These are phyloP conservation scores for Fusarium kyushuense DNA, from an alignment of 2,329 filamentous ascomycete genomes.

Conservation along the genomic window DNA sequence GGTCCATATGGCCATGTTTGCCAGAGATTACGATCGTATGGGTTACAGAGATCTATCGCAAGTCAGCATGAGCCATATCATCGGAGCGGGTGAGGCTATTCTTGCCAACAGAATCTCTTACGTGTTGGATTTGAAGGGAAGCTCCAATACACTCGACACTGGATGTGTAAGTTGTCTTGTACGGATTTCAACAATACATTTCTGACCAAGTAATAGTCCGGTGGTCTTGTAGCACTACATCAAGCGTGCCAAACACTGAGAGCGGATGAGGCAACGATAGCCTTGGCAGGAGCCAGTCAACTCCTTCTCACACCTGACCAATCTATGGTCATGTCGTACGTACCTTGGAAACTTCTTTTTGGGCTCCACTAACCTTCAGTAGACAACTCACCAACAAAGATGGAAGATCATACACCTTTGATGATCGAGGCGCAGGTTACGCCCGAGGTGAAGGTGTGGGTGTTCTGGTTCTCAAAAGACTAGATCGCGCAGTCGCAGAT, in stretches of 20 bases:
- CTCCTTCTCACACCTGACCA: conserved; percentile 2
- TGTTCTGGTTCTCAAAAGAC: conserved; percentile 34
- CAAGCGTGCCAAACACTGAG: conserved; percentile 9
- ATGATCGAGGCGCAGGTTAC: conserved; percentile 24
- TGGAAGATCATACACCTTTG: conserved; percentile 15
- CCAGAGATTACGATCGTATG: conserved; percentile 5
- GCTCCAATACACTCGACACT: conserved; percentile 1
- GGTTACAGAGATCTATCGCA: conserved; percentile 7
- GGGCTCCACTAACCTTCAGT: background rate
- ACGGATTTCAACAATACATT: background rate
- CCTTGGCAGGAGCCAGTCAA: conserved; percentile 1
- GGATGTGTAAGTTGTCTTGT: background rate
- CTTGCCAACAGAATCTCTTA: conserved; percentile 14
- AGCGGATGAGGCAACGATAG: conserved; percentile 1
- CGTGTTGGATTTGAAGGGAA: conserved; percentile 7
- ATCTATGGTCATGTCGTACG: conserved; percentile 5
- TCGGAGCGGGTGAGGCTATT: conserved; percentile 1
- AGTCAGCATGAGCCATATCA: conserved; percentile 8
- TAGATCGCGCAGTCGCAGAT: conserved; percentile 31
- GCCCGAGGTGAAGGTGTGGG: conserved; percentile 30
- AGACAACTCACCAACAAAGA: conserved; percentile 20
- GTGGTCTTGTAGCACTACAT: conserved; percentile 2
- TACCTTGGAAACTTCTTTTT: background rate
- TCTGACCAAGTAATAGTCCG: background rate
- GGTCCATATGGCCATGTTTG: conserved; percentile 9